Conservation (phyloP, 164 flowering plant genomes). For the Saururus chinensis region DNA sequence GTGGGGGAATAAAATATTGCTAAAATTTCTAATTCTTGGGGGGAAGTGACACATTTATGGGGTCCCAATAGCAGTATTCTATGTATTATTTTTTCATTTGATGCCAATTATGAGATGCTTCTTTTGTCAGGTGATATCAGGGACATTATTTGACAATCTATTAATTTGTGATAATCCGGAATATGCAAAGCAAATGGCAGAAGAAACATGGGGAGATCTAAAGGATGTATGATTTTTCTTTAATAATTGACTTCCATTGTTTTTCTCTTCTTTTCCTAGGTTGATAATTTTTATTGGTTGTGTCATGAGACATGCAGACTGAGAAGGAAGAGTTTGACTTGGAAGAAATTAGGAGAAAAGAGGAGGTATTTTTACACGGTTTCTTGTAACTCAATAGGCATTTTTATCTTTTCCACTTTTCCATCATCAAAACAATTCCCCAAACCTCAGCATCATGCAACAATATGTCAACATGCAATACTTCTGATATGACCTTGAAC, state of each 20-base stretch:
- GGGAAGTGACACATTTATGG: too few relatives aligned
- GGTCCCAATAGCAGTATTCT: too few relatives aligned
- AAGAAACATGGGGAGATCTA: conserved; percentile 13
- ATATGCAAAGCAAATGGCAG: conserved; percentile 9
- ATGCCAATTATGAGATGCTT: background rate
- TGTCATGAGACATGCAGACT: background rate
- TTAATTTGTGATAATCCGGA: conserved; percentile 9
- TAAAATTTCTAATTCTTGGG: too few relatives aligned
- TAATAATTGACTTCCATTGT: background rate
- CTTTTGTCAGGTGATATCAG: conserved; percentile 7
- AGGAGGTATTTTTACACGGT: conserved; percentile 3
- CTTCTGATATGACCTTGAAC: too few relatives aligned
- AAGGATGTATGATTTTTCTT: conserved; percentile 7
- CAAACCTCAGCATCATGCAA: too few relatives aligned
- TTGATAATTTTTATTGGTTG: background rate
- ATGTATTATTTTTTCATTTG: background rate
- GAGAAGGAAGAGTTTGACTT: conserved; percentile 5
- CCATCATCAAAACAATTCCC: background rate
- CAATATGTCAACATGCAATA: too few relatives aligned
- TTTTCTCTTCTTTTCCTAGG: background rate
- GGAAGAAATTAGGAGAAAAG: conserved; percentile 3
- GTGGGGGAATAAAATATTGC: too few relatives aligned
- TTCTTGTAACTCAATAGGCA: background rate
- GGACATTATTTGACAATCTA: conserved; percentile 10
- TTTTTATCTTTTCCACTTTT: background rate